These are phyloP conservation scores for Clavispora phyllophila DNA, from an alignment of 805 yeast genomes.

Conservation along the genomic window DNA sequence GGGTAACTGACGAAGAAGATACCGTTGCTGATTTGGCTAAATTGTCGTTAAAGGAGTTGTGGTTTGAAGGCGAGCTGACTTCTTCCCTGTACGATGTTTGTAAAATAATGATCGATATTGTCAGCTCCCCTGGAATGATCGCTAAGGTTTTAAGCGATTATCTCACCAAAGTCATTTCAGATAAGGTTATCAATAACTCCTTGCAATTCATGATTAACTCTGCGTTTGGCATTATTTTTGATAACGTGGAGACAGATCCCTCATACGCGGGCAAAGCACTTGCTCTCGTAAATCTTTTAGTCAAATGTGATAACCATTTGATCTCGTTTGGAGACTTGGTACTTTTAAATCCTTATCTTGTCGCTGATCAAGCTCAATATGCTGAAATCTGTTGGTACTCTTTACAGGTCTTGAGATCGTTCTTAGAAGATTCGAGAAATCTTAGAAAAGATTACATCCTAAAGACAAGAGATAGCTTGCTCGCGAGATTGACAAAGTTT, in stretches of 20 bases:
- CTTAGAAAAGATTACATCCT: slow-evolving; percentile 48
- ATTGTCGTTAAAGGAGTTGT: slow-evolving; percentile 22
- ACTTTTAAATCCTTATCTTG: slow-evolving; percentile 59
- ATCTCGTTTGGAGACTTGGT: slow-evolving; percentile 63
- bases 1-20: slow-evolving; percentile 71
- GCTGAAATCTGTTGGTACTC: slow-evolving; percentile 42
- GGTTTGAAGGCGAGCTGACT: slow-evolving; percentile 13
- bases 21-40: slow-evolving; percentile 37
- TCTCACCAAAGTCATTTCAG: not conserved
- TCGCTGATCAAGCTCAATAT: slow-evolving; percentile 41
- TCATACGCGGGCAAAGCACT: slow-evolving; percentile 17
- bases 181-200: not conserved
- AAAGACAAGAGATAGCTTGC: slow-evolving; percentile 47
- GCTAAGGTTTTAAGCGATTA: not conserved
- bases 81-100: not conserved
- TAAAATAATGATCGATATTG: not conserved
- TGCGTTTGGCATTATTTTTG: slow-evolving; percentile 3
- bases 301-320: slow-evolving; percentile 47
- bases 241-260: slow-evolving; percentile 1
- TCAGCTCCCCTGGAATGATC: not conserved
- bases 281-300: slow-evolving; percentile 52
- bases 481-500: slow-evolving; percentile 56
- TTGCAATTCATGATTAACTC: not conserved
- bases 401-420: slow-evolving; percentile 48
- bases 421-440: slow-evolving; percentile 39